These are phyloP conservation scores for Colletotrichum destructivum DNA, from an alignment of 2,329 filamentous ascomycete species.

Conservation along the genomic window DNA sequence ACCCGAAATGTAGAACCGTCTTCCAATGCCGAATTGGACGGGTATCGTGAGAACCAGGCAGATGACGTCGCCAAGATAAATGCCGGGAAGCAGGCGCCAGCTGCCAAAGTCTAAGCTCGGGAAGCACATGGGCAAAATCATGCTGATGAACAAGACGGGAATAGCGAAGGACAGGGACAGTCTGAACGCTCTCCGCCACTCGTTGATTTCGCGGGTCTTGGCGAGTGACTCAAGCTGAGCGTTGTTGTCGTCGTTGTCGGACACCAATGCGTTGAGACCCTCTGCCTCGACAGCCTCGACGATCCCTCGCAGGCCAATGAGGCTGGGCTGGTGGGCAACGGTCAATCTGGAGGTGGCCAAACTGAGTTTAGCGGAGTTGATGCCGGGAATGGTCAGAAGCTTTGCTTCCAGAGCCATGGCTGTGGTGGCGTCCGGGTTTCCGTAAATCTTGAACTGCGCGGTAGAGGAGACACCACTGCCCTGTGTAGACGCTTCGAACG, in stretches of 20 bases:
- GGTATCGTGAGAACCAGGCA: conserved; percentile 90
- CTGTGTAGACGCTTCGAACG: conserved; percentile 65
- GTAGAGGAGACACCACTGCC: conserved; percentile 66
- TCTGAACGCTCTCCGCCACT: conserved; percentile 88
- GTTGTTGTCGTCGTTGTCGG: conserved; percentile 95
- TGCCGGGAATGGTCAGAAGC: conserved; percentile 76
- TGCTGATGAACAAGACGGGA: conserved; percentile 92
- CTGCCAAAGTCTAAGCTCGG: conserved; percentile 83
- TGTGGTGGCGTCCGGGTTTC: conserved; percentile 79
- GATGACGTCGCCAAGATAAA: conserved; percentile 90
- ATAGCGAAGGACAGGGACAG: conserved; percentile 86
- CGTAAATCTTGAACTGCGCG: conserved; percentile 88
- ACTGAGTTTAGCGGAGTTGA: conserved; percentile 81
- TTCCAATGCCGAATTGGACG: conserved; percentile 96
- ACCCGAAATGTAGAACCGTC: conserved; percentile 93
- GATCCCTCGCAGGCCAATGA: conserved; percentile 84
- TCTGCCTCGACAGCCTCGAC: conserved; percentile 86
- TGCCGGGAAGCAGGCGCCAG: conserved; percentile 76
- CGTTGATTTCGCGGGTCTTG: conserved; percentile 95
- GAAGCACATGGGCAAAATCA: conserved; percentile 92
- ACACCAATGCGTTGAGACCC: conserved; percentile 90
- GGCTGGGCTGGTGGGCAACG: conserved; percentile 79
- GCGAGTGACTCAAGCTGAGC: conserved; percentile 95
- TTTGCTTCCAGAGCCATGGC: conserved; percentile 80
- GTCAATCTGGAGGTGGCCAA: conserved; percentile 81